Base-by-base conservation (phyloP, 1,284 basidiomycete species). In the Sporisorium reilianum region DNA sequence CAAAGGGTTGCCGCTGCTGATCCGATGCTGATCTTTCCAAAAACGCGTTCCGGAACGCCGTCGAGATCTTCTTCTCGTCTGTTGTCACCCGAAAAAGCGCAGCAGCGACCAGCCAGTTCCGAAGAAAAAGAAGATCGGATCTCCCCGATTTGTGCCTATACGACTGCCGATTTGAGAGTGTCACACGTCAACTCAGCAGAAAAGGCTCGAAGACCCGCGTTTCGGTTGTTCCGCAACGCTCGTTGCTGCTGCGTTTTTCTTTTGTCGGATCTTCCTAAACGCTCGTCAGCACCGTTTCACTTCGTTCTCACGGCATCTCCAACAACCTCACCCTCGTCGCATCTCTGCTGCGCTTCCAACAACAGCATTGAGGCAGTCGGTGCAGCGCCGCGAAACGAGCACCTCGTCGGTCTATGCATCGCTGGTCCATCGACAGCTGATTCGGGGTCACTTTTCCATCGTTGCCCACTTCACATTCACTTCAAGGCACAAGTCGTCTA, bases 401-500 rank as follows among this genome's bases (percentile, higher is more conserved):
- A 48, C 46, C 26, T 30, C 46, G 46, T 20, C 46, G 2, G 22
- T 54, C 22, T 23, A 61, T 62, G 64, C 64, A 50, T 45, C 26
- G 49, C 40, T 48, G 28, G 34, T 30, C 16, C 36, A 54, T 20
- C 28, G 52, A 62, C 48, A 22, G 54, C 26, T 38, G 20, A 26
- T 28, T 20, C 30, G 14, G 16, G 10, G 38, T 20, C 23, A 28
- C 28, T 30, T 32, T 30, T 18, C 46, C n/a, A 26, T 25, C 26
- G 26, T 28, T 28, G 45, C 23, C 5, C 42, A 20, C 25, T 5
- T 9, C n/a, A 16, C 26, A 46, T 3, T n/a, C 26, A 46, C 45
- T 41, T 41, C n/a, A 41, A 5, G n/a, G n/a, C 50, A 22, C 14
- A 32, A 25, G 20, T 36, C 20, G 22, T 16, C 30, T n/a, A 18